phyloP scores from a whole-genome alignment of 257 asterid genomes.

The Capsicum pubescens region DNA sequence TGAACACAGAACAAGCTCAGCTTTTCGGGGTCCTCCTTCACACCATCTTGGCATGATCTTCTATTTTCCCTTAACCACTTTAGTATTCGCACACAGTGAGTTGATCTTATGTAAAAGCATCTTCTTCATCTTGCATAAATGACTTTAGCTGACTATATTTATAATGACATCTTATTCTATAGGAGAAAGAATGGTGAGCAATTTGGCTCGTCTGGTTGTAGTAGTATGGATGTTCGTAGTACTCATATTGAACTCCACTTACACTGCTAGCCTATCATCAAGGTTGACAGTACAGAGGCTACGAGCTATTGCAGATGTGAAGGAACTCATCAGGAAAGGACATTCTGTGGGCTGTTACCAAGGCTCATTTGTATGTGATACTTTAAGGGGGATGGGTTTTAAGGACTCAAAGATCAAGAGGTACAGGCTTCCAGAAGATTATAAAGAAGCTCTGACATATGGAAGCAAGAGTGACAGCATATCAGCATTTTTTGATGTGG shows the following conservation, averaged over 20 bases:
- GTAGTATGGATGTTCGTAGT: neutral
- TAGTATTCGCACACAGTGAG: slow-evolving; percentile 23
- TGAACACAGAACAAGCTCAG: slow-evolving; percentile 13
- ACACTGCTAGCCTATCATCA: slow-evolving; percentile 23
- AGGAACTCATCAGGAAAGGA: slow-evolving; percentile 22
- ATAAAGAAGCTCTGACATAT: neutral
- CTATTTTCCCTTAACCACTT: slow-evolving; percentile 12
- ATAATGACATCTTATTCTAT: neutral
- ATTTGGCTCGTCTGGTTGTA: slow-evolving; percentile 19
- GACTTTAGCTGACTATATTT: neutral
- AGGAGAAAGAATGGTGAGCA: slow-evolving; percentile 17
- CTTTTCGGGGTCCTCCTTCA: slow-evolving; percentile 21
- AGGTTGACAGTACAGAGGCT: slow-evolving; percentile 14
- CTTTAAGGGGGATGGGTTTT: slow-evolving; percentile 10
- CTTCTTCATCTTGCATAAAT: neutral
- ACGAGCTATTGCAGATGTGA: slow-evolving; percentile 18
- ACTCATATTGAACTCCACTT: slow-evolving; percentile 24
- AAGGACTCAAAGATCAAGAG: slow-evolving; percentile 5
- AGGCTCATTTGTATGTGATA: slow-evolving; percentile 20
- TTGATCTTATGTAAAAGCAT: neutral
- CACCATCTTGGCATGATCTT: slow-evolving; percentile 23
- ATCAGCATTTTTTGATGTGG: slow-evolving; percentile 15
- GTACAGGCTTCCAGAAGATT: slow-evolving; percentile 17
- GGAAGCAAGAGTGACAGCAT: neutral
- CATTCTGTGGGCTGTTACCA: slow-evolving; percentile 11